phyloP scores from a whole-genome alignment of 345 rosid species.

The Cardamine resedifolia region DNA sequence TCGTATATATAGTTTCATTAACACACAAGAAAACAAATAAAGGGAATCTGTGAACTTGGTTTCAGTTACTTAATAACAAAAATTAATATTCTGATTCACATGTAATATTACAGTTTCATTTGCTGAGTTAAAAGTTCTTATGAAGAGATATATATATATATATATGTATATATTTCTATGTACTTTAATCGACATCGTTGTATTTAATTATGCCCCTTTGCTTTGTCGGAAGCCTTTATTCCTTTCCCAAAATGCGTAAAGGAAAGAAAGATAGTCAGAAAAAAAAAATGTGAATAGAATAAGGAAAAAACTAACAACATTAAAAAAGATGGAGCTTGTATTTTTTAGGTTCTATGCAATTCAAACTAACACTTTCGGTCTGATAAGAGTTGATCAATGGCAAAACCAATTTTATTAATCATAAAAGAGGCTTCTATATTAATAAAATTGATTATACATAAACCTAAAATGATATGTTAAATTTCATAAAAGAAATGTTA shows the following conservation, averaged over 20 bases:
- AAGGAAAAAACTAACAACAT: not conserved
- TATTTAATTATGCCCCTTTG: slow-evolving; percentile 15
- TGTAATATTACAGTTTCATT: not conserved
- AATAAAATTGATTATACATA: no score
- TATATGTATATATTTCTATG: no score
- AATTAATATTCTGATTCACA: not conserved
- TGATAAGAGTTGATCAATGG: not conserved
- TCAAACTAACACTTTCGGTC: not conserved
- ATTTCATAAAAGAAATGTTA: no score
- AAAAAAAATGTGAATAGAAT: not conserved
- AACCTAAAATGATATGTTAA: no score
- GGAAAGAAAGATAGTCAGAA: not conserved
- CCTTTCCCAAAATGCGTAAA: slow-evolving; percentile 29
- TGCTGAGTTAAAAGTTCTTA: not conserved
- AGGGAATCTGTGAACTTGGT: not conserved
- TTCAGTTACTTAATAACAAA: not conserved
- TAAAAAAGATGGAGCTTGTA: not conserved
- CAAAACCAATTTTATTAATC: not conserved
- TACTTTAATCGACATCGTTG: slow-evolving; percentile 23
- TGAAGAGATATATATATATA: not conserved
- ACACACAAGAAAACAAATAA: not conserved
- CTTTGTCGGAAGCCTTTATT: slow-evolving; percentile 36
- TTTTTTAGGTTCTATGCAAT: not conserved
- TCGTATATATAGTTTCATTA: slow-evolving; percentile 3
- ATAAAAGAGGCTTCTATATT: not conserved